Evolutionary conservation across 176 grass and related monocot species (phyloP).

Genomic region (Tillandsia fasciculata): DNA sequence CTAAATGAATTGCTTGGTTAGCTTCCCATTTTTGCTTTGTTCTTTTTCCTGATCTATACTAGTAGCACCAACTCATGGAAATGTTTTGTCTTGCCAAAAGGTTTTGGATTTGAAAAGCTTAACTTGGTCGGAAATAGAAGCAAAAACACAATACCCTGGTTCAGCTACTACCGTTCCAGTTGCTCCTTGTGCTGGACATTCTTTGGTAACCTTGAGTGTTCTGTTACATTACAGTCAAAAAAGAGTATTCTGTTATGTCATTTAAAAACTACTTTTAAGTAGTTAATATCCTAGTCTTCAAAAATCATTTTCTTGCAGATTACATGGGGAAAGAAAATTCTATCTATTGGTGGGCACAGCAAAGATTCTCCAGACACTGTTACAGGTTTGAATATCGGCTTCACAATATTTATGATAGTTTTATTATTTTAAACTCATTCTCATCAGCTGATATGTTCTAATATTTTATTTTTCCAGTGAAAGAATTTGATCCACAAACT

Average conservation of each 20-base stretch:
- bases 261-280: neutral
- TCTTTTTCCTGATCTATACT: neutral
- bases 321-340: slow-evolving; percentile 74
- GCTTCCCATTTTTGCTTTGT: neutral
- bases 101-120: slow-evolving; percentile 86
- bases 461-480: slow-evolving; percentile 63
- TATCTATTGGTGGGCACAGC: slow-evolving; percentile 79
- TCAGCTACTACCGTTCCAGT: slow-evolving; percentile 36
- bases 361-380: slow-evolving; percentile 84
- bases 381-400: slow-evolving; percentile 52
- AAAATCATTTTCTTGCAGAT: slow-evolving; percentile 42
- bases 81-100: slow-evolving; percentile 26
- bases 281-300: neutral
- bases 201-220: slow-evolving; percentile 51
- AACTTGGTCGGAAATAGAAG: slow-evolving; percentile 86
- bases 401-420: slow-evolving; percentile 3
- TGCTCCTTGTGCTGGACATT: slow-evolving; percentile 88
- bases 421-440: slow-evolving; percentile 8
- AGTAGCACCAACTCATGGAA: neutral
- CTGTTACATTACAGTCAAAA: neutral
- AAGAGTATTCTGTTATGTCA: neutral
- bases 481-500: slow-evolving; percentile 95
- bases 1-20: neutral
- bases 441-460: slow-evolving; percentile 15
- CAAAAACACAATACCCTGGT: slow-evolving; percentile 56